Evolutionary conservation across 768 basidiomycete species (phyloP).

Genomic region (Sporobolomyces phaffii): DNA sequence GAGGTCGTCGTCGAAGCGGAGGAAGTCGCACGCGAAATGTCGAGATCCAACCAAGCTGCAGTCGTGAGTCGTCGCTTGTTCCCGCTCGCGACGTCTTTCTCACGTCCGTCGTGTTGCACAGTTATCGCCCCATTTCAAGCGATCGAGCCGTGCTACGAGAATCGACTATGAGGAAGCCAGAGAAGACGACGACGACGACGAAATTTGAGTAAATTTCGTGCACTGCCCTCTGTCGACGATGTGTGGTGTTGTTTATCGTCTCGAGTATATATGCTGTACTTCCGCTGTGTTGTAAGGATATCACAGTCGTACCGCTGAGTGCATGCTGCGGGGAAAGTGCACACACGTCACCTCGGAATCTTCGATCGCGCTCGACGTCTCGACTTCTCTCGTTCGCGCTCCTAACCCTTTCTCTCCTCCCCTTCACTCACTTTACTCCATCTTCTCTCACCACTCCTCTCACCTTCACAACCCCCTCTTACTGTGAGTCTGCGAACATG

Average conservation of each 20-base stretch:
- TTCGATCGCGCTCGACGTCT: too few species aligned
- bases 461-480: neutral
- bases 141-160: neutral
- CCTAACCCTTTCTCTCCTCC: too few species aligned
- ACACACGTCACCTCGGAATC: too few species aligned
- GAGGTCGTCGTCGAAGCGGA: neutral
- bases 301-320: neutral
- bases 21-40: neutral
- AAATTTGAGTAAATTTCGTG: too few species aligned
- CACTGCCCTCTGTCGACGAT: too few species aligned
- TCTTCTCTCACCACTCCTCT: neutral
- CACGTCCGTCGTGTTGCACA: neutral
- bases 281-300: too few species aligned
- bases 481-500: neutral
- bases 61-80: neutral
- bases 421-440: too few species aligned
- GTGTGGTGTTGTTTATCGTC: too few species aligned
- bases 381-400: too few species aligned
- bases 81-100: neutral
- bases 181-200: neutral
- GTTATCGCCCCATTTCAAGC: conserved; percentile 27
- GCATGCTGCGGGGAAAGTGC: too few species aligned
- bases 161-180: neutral
- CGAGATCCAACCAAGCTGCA: neutral
- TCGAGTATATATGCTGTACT: too few species aligned